Percentiles rank a stretch among this genome's conserved stretches.
Conservation (phyloP, 2,329 filamentous ascomycete species). For the Ophiostoma montium region DNA sequence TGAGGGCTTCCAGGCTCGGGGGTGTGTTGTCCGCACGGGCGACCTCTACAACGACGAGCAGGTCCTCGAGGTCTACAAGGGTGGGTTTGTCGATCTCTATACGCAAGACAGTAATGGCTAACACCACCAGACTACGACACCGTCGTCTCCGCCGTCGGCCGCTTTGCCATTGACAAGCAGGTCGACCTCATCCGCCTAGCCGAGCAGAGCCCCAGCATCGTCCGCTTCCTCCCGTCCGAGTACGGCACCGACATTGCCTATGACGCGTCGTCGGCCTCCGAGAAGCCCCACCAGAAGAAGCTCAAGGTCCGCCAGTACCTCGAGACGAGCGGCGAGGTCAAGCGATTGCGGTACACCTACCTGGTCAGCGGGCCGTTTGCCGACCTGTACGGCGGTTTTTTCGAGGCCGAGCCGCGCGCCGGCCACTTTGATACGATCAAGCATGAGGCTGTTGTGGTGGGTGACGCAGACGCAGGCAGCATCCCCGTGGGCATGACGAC, state of each 20-base stretch:
- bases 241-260: constrained; percentile 10
- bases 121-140: constrained; percentile 7
- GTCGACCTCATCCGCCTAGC: constrained; percentile 20
- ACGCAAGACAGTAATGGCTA: not conserved
- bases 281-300: constrained; percentile 11
- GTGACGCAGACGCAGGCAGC: not conserved
- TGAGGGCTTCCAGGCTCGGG: not conserved
- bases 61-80: constrained; percentile 6
- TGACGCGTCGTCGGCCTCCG: constrained; percentile 6
- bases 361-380: constrained; percentile 10
- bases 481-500: constrained; percentile 7
- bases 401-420: constrained; percentile 4
- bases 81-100: not conserved
- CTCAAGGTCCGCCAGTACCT: constrained; percentile 9
- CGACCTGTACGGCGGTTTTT: constrained; percentile 8
- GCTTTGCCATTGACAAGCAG: constrained; percentile 11
- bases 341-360: constrained; percentile 4
- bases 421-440: constrained; percentile 6
- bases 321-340: not conserved
- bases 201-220: constrained; percentile 31
- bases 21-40: constrained; percentile 4
- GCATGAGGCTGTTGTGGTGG: not conserved
- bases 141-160: constrained; percentile 9
- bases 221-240: constrained; percentile 28
- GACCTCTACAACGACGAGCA: constrained; percentile 7